A percentile compares a stretch with the other conserved stretches of the same genome.
These are phyloP conservation scores for Phytophthora boehmeriae DNA, from an alignment of 352 stramenopile species.

Conservation along the genomic window DNA sequence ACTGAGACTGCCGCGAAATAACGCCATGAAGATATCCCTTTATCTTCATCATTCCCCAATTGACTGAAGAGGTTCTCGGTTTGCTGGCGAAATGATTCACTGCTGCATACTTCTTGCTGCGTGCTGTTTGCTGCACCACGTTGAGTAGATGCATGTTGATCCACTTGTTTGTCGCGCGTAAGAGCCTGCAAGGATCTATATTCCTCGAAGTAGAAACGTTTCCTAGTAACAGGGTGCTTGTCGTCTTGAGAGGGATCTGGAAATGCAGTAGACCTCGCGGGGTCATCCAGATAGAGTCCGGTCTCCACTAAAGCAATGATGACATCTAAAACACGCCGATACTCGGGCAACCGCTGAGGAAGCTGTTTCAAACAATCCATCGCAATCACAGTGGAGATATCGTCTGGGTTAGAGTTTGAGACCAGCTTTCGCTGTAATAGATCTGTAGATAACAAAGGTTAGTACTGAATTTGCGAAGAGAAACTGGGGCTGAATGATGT, in stretches of 20 bases:
- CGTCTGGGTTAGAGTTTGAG: constrained; percentile 44
- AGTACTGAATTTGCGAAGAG: neutral
- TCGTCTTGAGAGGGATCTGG: constrained; percentile 13
- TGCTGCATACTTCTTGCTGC: constrained; percentile 20
- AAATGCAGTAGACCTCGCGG: neutral
- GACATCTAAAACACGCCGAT: constrained; percentile 64
- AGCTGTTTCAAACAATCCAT: constrained; percentile 78
- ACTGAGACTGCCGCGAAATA: constrained; percentile 38
- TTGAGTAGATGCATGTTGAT: neutral
- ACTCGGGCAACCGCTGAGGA: constrained; percentile 54
- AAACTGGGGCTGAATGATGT: neutral
- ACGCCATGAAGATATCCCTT: constrained; percentile 41
- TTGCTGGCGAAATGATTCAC: constrained; percentile 28
- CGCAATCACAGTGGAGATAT: constrained; percentile 62
- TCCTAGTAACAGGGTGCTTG: constrained; percentile 6
- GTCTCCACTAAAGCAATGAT: constrained; percentile 57
- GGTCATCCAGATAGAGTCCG: constrained; percentile 41
- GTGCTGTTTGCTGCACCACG: constrained; percentile 7
- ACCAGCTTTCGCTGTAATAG: constrained; percentile 62
- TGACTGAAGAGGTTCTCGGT: constrained; percentile 36
- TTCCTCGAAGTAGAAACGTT: constrained; percentile 61
- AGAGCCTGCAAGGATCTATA: constrained; percentile 23
- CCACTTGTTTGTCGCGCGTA: constrained; percentile 4
- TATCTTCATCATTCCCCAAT: constrained; percentile 38
- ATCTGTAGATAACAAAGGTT: constrained; percentile 41